phyloP scores from a whole-genome alignment of 805 yeast species.

The Saturnispora galanensis region DNA sequence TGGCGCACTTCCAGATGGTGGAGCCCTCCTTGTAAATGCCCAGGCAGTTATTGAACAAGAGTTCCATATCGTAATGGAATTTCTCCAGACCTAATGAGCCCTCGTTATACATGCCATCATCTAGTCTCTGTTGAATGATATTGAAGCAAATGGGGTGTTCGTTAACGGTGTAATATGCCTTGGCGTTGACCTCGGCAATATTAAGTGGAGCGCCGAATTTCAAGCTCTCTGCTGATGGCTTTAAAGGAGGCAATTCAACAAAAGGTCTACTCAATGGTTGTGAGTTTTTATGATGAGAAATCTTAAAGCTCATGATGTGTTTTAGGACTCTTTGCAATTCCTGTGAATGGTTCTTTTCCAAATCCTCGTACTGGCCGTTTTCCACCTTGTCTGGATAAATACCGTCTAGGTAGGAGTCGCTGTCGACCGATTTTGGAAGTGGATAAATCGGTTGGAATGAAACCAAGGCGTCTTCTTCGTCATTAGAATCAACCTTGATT shows the following conservation, averaged over 20 bases:
- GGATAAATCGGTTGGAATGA: no score
- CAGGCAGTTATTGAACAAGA: conserved; percentile 73
- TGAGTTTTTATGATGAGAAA: conserved; percentile 16
- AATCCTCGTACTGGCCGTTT: conserved; percentile 3
- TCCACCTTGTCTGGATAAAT: not conserved
- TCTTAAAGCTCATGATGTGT: conserved; percentile 11
- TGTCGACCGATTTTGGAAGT: no score
- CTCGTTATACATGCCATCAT: conserved; percentile 40
- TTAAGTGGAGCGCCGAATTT: conserved; percentile 2
- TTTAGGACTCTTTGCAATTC: conserved; percentile 11
- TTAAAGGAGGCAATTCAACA: conserved; percentile 46
- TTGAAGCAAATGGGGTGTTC: conserved; percentile 66
- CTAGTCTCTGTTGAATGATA: conserved; percentile 44
- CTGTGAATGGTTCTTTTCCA: conserved; percentile 11
- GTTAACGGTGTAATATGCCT: conserved; percentile 63
- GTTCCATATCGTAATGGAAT: conserved; percentile 47
- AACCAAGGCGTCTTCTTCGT: no score
- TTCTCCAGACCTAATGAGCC: conserved; percentile 41
- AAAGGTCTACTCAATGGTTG: conserved; percentile 38
- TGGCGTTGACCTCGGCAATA: conserved; percentile 48
- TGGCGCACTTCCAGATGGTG: conserved; percentile 63
- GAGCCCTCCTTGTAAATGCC: conserved; percentile 67
- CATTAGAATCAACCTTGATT: no score
- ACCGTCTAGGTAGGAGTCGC: no score
- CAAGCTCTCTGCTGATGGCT: no score